Evolutionary conservation across 306 rosid species (phyloP).

Genomic region (Gillenia trifoliata): DNA sequence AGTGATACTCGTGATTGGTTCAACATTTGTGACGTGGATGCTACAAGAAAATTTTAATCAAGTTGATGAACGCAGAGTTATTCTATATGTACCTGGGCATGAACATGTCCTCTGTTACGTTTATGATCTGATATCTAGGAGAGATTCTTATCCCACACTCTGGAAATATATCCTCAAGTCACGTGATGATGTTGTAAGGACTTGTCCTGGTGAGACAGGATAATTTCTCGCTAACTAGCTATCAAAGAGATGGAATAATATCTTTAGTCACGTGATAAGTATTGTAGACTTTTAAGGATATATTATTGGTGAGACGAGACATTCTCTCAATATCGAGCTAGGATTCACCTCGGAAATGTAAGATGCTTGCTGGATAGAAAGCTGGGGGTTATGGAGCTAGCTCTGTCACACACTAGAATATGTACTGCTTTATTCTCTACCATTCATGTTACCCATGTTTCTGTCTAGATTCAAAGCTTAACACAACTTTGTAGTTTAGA

Average conservation of each 20-base stretch:
- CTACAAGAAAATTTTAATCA: neutral
- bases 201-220: too few relatives aligned
- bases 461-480: slow-evolving; percentile 1
- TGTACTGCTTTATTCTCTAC: neutral
- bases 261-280: too few relatives aligned
- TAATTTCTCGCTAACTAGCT: neutral
- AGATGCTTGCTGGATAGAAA: neutral
- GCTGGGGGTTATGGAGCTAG: neutral
- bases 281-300: too few relatives aligned
- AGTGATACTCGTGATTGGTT: neutral
- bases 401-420: neutral
- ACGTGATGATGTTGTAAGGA: too few relatives aligned
- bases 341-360: neutral
- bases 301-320: too few relatives aligned
- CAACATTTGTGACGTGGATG: neutral
- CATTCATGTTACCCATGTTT: neutral
- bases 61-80: neutral
- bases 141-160: neutral
- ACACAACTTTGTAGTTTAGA: neutral
- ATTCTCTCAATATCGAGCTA: too few relatives aligned
- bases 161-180: too few relatives aligned
- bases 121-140: neutral
- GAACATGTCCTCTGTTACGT: neutral
- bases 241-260: neutral
- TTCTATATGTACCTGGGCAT: neutral